Evolutionary conservation across 208 protist species (phyloP), one percentile per base, ranked within the genome.

Genomic region (Acanthamoeba castellanii): DNA sequence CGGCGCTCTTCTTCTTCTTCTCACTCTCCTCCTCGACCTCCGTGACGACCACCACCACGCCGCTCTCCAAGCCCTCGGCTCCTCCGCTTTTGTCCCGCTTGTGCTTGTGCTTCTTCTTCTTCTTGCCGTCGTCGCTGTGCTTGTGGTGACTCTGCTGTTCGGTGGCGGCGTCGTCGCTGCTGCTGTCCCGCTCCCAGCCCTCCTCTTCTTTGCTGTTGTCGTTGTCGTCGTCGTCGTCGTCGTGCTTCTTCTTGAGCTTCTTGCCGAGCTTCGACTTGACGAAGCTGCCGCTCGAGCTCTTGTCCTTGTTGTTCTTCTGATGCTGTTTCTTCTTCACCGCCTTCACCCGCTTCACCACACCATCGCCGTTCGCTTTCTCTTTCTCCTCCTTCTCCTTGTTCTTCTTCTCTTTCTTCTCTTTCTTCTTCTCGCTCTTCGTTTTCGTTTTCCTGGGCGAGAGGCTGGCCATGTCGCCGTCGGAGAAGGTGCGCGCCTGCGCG

Each of bases 141-240:
- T 1, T 34, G 18, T 34, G 66, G 1, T 72, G n/a, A 8, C 66
- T 72, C 66, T 30, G 66, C 66, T 72, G 66, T 8, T 27, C n/a
- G 14, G n/a, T n/a, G n/a, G n/a, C 3, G 37, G 37, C 37, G 37
- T 42, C 37, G 37, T 42, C 37, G 37, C 37, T 42, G 37, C 37
- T 78, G 32, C 7, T n/a, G 70, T 78, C 70, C 7, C 70, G 70
- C 70, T 78, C 70, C 70, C 70, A 78, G 70, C 30, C 37, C 70
- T 78, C 70, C 30, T 78, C 70, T 11, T 45, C 30, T 11, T 78
- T n/a, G 22, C 2, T 30, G 59, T n/a, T n/a, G 6, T 18, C 8
- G 50, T 18, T 55, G 50, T 18, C 8, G 50, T 18, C 66, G 66
- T 78, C 2, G 16, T 45, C 9, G 27, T 78, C 20, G 30, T 74